Evolutionary conservation across 2,329 filamentous ascomycete species (phyloP), one percentile per base, ranked within the genome.

Genomic region (Colletotrichum graminicola): DNA sequence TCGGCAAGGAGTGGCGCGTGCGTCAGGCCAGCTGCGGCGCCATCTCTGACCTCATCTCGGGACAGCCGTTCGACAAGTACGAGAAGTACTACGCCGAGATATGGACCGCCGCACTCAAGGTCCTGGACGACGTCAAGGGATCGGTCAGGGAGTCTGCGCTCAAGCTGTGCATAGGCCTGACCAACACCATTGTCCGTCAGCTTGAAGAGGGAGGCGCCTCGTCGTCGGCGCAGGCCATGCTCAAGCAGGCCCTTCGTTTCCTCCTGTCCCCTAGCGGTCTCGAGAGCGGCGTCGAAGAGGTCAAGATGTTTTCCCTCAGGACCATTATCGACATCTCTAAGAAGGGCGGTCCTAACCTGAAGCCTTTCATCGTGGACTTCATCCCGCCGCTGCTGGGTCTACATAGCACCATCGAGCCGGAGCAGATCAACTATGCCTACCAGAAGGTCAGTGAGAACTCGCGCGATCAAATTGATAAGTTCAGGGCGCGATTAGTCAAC

Each of bases 81-180:
- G 93, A 95, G 75, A 90, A 90, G 69, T 95, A 96, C 77, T 92
- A 98, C 62, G 88, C 91, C 65, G 89, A 94, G 26, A 94, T 98
- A 60, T 98, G 96, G 92, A 89, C 88, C 14, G 90, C 92, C 36
- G 92, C 94, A 0, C 92, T 98, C 80, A 97, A 94, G 77, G 94
- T 99, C 0, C 85, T 98, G 7, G 96, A 99, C 79, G 96, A 99
- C 79, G 97, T 98, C 80, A 99, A 99, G 79, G 92, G 92, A 10
- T 94, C 92, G 1, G 96, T 99, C 5, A 89, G 96, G 62, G 86
- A 88, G 45, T 93, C 94, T 1, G 96, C 96, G 1, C 87, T 94
- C 56, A 91, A 91, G 71, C 87, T 99, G 5, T 97, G 95, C 76
- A 91, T 95, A 79, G 90, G 91, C 0, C 86, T 99, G 45, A 97